These are phyloP conservation scores for Gracilaria caudata DNA, from an alignment of 23 red algal species.

Conservation along the genomic window DNA sequence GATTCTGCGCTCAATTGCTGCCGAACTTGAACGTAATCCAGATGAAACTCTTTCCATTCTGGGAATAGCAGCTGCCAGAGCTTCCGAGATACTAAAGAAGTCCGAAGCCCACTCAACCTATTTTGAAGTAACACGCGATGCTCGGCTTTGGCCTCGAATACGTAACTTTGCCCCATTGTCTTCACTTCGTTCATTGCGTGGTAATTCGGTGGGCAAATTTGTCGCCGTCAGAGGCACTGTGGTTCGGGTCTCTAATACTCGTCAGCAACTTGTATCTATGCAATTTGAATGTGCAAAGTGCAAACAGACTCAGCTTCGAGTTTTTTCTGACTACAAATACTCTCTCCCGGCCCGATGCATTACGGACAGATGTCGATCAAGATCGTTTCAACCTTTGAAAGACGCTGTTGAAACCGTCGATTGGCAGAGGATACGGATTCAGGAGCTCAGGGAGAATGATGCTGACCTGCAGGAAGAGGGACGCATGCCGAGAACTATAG, in stretches of 20 bases:
- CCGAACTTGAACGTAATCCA: slow-evolving; percentile 42
- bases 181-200: slow-evolving; percentile 60
- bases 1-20: slow-evolving; percentile 44
- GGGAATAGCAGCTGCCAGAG: slow-evolving; percentile 68
- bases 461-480: slow-evolving; percentile 70
- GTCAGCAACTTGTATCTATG: slow-evolving; percentile 85
- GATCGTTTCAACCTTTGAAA: slow-evolving; percentile 71
- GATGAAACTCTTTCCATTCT: slow-evolving; percentile 64
- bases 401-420: slow-evolving; percentile 83
- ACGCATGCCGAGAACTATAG: slow-evolving; percentile 92
- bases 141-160: slow-evolving; percentile 74
- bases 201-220: slow-evolving; percentile 76
- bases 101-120: not conserved
- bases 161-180: slow-evolving; percentile 68
- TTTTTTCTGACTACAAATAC: slow-evolving; percentile 87
- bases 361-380: slow-evolving; percentile 70
- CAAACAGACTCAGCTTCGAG: slow-evolving; percentile 44
- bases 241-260: slow-evolving; percentile 81
- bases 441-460: slow-evolving; percentile 76
- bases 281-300: slow-evolving; percentile 87
- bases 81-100: slow-evolving; percentile 45
- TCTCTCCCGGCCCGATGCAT: slow-evolving; percentile 64
- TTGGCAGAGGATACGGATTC: slow-evolving; percentile 94
- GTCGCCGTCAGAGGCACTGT: slow-evolving; percentile 85
- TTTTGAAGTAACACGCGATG: slow-evolving; percentile 27